Conservation (phyloP, 768 basidiomycete species). For the Mycena chlorophos region DNA sequence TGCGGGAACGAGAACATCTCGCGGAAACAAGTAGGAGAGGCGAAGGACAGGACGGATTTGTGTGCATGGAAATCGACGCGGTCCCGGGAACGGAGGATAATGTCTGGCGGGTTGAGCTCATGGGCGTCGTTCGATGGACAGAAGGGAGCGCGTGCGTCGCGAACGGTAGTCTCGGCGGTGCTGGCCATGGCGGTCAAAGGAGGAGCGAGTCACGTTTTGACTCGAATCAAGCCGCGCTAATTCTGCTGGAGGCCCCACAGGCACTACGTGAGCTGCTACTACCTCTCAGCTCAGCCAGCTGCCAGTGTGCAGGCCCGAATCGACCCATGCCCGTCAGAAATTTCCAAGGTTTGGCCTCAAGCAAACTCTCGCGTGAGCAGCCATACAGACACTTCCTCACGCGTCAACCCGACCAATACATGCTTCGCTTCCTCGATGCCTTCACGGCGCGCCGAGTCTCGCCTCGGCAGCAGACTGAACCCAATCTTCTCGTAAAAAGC, state of each 20-base stretch:
- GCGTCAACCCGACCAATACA: not conserved
- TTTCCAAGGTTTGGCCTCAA: too few relatives aligned
- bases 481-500: not conserved
- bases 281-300: too few relatives aligned
- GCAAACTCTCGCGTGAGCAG: too few relatives aligned
- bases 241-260: too few relatives aligned
- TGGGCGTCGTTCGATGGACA: not conserved
- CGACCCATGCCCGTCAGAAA: too few relatives aligned
- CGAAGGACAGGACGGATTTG: constrained; percentile 28
- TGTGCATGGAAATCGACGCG: constrained; percentile 29
- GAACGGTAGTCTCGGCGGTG: not conserved
- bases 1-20: constrained; percentile 10
- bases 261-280: too few relatives aligned
- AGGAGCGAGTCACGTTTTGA: too few relatives aligned
- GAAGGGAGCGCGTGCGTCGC: not conserved
- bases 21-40: constrained; percentile 31
- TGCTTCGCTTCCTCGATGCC: not conserved
- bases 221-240: too few relatives aligned
- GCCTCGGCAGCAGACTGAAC: not conserved
- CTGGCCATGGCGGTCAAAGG: not conserved
- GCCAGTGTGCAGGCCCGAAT: too few relatives aligned
- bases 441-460: not conserved
- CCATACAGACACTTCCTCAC: not conserved
- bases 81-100: constrained; percentile 31
- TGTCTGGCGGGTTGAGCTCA: constrained; percentile 19